Conservation (phyloP, 306 rosid genomes). For the Urtica urens region DNA sequence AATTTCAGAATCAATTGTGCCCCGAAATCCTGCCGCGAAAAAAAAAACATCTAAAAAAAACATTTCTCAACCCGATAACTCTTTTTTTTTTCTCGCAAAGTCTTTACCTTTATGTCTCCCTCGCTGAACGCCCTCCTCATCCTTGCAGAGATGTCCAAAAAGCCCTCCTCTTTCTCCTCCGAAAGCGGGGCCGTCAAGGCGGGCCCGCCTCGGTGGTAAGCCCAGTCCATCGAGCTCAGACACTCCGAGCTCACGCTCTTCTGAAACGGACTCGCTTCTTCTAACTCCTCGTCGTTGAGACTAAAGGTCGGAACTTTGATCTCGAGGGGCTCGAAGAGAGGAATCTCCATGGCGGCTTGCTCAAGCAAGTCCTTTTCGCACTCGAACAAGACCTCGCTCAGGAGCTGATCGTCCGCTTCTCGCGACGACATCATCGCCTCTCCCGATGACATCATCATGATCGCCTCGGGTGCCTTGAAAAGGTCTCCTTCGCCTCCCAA, state of each 20-base stretch:
- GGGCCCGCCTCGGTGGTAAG: too few species aligned
- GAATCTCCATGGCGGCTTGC: conserved; percentile 45
- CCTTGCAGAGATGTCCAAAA: conserved; percentile 55
- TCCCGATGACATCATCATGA: conserved; percentile 71
- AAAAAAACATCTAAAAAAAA: conserved; percentile 28
- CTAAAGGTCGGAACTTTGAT: conserved; percentile 45
- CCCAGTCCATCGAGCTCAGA: conserved; percentile 76
- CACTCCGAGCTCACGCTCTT: conserved; percentile 62
- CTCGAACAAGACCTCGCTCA: conserved; percentile 68
- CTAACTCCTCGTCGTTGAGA: conserved; percentile 30
- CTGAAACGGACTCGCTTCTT: conserved; percentile 46
- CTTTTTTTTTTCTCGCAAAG: too few species aligned
- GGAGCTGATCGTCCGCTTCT: conserved; percentile 67
- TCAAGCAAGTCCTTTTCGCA: conserved; percentile 68
- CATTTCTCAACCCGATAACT: conserved; percentile 20
- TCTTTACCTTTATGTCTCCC: conserved; percentile 95
- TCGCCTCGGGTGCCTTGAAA: conserved; percentile 87
- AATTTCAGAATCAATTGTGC: conserved; percentile 39
- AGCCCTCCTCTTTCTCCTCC: too few species aligned
- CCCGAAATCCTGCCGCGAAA: conserved; percentile 25
- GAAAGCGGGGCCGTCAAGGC: conserved; percentile 44
- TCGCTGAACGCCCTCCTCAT: conserved; percentile 87
- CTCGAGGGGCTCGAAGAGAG: conserved; percentile 51
- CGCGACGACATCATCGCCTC: conserved; percentile 52
- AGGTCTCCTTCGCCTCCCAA: conserved; percentile 89